These are phyloP conservation scores for Phaeosphaeria sp. DNA, from an alignment of 2,329 filamentous ascomycete species.

Conservation along the genomic window DNA sequence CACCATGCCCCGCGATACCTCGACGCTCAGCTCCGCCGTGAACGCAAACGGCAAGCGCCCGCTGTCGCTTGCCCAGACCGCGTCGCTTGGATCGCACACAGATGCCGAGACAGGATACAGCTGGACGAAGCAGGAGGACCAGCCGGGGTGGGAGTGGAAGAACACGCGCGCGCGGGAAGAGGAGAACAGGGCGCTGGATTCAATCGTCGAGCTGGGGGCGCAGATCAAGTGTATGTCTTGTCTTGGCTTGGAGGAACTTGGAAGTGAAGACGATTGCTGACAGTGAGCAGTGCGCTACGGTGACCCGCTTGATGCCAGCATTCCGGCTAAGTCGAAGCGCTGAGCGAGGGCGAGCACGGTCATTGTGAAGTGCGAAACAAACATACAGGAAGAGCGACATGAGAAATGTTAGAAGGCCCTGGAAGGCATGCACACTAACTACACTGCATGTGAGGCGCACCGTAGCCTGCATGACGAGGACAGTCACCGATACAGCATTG, in stretches of 20 bases:
- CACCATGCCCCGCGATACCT: conserved; percentile 27
- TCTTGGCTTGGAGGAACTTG: not conserved
- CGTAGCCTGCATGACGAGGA: not conserved
- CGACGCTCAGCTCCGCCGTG: conserved; percentile 29
- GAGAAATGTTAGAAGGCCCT: not conserved
- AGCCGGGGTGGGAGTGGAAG: conserved; percentile 49
- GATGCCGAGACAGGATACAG: conserved; percentile 43
- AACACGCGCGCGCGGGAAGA: conserved; percentile 47
- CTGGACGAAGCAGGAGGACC: conserved; percentile 46
- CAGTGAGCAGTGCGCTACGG: conserved; percentile 37
- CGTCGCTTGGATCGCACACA: conserved; percentile 16
- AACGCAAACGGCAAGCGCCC: conserved; percentile 49
- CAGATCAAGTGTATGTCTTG: conserved; percentile 43
- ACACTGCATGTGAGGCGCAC: not conserved
- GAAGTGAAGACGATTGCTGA: not conserved
- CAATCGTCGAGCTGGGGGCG: conserved; percentile 40
- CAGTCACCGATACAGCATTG: not conserved
- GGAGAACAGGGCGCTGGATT: conserved; percentile 41
- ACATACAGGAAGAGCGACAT: not conserved
- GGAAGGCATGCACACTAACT: not conserved
- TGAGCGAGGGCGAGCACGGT: conserved; percentile 16
- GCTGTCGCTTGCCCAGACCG: conserved; percentile 23
- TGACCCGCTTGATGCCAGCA: conserved; percentile 43
- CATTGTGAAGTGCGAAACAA: not conserved
- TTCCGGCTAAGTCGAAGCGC: conserved; percentile 32